phyloP scores from a whole-genome alignment of 306 rosid genomes.

The Gynostemma pentaphyllum region DNA sequence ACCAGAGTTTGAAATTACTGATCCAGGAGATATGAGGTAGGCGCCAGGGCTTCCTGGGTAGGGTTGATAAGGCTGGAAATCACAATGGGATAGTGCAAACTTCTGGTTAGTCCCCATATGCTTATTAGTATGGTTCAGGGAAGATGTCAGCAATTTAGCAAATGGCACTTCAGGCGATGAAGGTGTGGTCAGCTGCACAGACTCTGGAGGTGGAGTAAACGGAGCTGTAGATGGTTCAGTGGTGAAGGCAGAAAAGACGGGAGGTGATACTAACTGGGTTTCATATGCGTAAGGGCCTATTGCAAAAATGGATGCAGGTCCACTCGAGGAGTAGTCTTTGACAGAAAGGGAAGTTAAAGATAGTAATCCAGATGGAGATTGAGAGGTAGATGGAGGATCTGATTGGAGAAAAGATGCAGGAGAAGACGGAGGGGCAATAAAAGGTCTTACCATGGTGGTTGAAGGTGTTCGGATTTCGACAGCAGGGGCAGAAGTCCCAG shows the following conservation, averaged over 20 bases:
- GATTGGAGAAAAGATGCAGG: conserved; percentile 91
- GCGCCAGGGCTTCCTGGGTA: conserved; percentile 92
- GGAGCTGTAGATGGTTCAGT: conserved; percentile 95
- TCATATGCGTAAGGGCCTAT: conserved; percentile 95
- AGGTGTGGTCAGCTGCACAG: conserved; percentile 87
- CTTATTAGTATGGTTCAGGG: conserved; percentile 53
- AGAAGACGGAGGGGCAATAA: conserved; percentile 95
- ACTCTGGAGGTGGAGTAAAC: conserved; percentile 91
- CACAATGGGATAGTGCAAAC: conserved; percentile 59
- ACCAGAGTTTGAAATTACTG: conserved; percentile 82
- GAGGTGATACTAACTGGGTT: conserved; percentile 93
- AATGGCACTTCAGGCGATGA: conserved; percentile 98
- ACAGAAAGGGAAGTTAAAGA: conserved; percentile 60
- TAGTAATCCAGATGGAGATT: conserved; percentile 73
- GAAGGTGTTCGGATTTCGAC: conserved; percentile 43
- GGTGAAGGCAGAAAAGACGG: conserved; percentile 77
- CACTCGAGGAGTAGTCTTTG: conserved; percentile 64
- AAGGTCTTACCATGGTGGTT: conserved; percentile 54
- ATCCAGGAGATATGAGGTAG: conserved; percentile 88
- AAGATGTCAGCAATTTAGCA: conserved; percentile 87
- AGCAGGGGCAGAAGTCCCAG: conserved; percentile 39
- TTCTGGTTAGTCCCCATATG: conserved; percentile 46
- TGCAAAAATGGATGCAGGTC: conserved; percentile 68
- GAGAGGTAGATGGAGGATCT: conserved; percentile 75
- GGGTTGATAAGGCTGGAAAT: conserved; percentile 77